Evolutionary conservation across 2,329 filamentous ascomycete species (phyloP), one percentile per base, ranked within the genome.

Genomic region (Microdochium bolleyi): DNA sequence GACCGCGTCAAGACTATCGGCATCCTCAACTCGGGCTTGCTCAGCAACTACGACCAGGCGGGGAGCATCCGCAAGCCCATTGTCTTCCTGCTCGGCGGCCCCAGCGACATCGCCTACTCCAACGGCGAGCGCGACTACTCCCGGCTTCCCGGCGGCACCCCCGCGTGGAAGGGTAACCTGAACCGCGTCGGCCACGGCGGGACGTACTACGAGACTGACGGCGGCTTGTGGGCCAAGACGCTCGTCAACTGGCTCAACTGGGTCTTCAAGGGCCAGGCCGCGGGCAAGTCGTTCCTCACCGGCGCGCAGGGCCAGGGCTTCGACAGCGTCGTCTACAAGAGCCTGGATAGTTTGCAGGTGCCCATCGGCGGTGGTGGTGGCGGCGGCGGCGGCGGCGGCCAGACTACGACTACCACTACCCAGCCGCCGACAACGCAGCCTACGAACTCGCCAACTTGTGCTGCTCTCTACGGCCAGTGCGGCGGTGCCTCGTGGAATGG

Each of bases 11-110:
- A 50, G 1, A 48, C 52, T 7, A 11, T 56, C 24, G 54, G 54
- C 24, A 62, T 62, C 38, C 62, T 62, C 56, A 64, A 61, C 54
- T 59, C 55, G 8, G 62, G 62, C 21, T 19, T 52, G 4, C 49
- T 49, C 25, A 46, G 41, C 16, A 58, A 54, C 46, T 46, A 55
- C 48, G 52, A 52, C 19, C 55, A 51, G 8, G 50, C 56, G 1
- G 48, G 34, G n/a, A 32, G 49, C 13, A 58, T 58, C 44, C 50
- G 49, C 37, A 55, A 54, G 46, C 57, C 57, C 11, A 56, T 61
- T 38, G 50, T 61, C 48, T 58, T 54, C 51, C 53, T 56, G 44
- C 52, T 59, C 2, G 57, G 58, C 10, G 59, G 57, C 2, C 52
- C 55, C 2, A 55, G 25, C 24, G 57, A 60, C 22, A 59, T 60